Evolutionary conservation across 2,329 filamentous ascomycete species (phyloP), one percentile per base, ranked within the genome.

Genomic region (Pseudocercospora fijiensis): DNA sequence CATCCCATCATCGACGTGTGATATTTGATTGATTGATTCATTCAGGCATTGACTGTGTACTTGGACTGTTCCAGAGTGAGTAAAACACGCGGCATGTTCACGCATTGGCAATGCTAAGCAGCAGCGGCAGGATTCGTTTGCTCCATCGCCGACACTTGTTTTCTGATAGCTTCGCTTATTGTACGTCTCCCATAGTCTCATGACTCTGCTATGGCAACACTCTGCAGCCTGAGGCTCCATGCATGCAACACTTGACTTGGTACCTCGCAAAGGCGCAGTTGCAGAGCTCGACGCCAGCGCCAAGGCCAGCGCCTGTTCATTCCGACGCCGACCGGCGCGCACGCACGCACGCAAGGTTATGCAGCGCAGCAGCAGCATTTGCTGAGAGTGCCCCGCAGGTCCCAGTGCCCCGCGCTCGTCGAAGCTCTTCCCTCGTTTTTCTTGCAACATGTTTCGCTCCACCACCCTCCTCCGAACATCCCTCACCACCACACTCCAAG

Each of bases 401-500:
- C 37, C 45, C 49, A 61, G 16, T 58, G 57, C 57, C 57, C 57
- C 57, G 41, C 57, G 22, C 8, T 27, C 43, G 22, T n/a, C 22
- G 49, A 24, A 53, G 49, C 49, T 53, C 22, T 28, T 33, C 22
- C 28, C 30, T 41, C 13, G 16, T 56, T 56, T 37, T 26, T 18
- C 28, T 51, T 52, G 33, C 16, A 61, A 30, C 22, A 67, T 65
- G 62, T 64, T 65, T 52, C 57, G 51, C 20, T 56, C 53, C 63
- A 62, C 22, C 62, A 56, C 62, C 53, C 56, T 64, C 66, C 60
- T 66, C 66, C 64, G 64, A 66, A 63, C 66, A 68, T 68, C 69
- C 49, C 59, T 56, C 62, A 62, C 57, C 60, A 57, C 57, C 68
- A 73, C 74, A 66, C 69, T 74, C 68, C 69, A 72, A 73, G 70